Conservation (phyloP, 2,329 filamentous ascomycete species). For the Sporothrix brunneoviolacea region DNA sequence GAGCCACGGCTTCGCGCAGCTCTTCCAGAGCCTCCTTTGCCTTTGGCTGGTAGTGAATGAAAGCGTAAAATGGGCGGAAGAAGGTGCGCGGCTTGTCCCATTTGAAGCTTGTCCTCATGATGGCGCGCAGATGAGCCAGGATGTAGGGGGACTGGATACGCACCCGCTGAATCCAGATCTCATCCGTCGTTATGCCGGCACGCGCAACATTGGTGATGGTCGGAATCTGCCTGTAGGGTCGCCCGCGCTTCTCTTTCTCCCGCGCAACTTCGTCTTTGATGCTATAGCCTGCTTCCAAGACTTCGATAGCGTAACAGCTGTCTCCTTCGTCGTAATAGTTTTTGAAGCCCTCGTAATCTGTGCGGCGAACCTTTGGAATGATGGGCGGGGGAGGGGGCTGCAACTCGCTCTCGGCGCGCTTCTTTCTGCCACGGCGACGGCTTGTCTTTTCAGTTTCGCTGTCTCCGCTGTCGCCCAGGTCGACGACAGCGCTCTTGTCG, state of each 20-base stretch:
- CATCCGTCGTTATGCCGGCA: not conserved
- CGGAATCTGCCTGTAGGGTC: not conserved
- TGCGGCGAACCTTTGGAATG: constrained; percentile 28
- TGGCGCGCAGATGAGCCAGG: constrained; percentile 28
- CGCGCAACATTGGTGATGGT: not conserved
- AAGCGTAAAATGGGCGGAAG: constrained; percentile 33
- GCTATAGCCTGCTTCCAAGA: constrained; percentile 21
- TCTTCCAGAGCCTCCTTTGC: constrained; percentile 33
- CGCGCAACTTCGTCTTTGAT: constrained; percentile 20
- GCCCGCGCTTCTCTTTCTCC: not conserved
- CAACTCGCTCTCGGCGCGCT: not conserved
- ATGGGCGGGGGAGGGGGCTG: constrained; percentile 23
- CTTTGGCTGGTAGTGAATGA: constrained; percentile 36
- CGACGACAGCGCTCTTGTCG: not conserved
- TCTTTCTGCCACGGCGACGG: not conserved
- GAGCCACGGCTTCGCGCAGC: constrained; percentile 19
- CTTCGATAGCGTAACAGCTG: constrained; percentile 34
- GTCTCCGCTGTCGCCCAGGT: not conserved
- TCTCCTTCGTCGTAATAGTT: constrained; percentile 29
- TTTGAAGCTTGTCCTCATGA: constrained; percentile 21
- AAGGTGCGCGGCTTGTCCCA: constrained; percentile 32
- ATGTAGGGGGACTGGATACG: constrained; percentile 36
- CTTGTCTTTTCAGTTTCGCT: not conserved
- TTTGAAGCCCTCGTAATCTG: constrained; percentile 38
- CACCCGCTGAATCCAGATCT: constrained; percentile 28